Conservation (phyloP, 495 filamentous ascomycete species). For the Daldinia decipiens region DNA sequence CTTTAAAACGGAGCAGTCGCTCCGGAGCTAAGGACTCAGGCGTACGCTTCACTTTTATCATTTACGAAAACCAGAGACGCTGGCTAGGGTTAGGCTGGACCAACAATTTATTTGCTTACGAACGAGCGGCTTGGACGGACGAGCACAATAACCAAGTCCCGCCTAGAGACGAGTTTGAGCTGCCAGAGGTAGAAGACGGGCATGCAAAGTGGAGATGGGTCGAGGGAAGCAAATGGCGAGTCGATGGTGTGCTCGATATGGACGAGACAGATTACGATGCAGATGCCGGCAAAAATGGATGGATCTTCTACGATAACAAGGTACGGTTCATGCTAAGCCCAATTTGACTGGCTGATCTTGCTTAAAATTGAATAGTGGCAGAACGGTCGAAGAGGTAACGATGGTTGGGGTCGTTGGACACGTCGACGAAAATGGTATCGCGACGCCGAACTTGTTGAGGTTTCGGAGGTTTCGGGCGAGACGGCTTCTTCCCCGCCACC, state of each 20-base stretch:
- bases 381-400: slow-evolving; percentile 85
- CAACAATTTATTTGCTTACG: slow-evolving; percentile 84
- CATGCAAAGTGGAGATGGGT: slow-evolving; percentile 92
- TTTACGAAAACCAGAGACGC: slow-evolving; percentile 95
- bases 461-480: slow-evolving; percentile 65
- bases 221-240: slow-evolving; percentile 81
- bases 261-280: slow-evolving; percentile 62
- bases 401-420: slow-evolving; percentile 96
- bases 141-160: slow-evolving; percentile 88
- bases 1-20: slow-evolving; percentile 41
- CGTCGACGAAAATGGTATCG: slow-evolving; percentile 94
- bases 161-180: slow-evolving; percentile 80
- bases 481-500: slow-evolving; percentile 40
- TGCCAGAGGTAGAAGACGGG: slow-evolving; percentile 83
- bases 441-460: slow-evolving; percentile 93
- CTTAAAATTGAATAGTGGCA: slow-evolving; percentile 72
- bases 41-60: slow-evolving; percentile 92
- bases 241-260: slow-evolving; percentile 74
- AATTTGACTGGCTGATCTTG: slow-evolving; percentile 11
- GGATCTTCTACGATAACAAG: slow-evolving; percentile 99
- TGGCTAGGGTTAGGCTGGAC: slow-evolving; percentile 98
- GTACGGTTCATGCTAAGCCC: slow-evolving; percentile 55
- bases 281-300: slow-evolving; percentile 75
- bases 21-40: slow-evolving; percentile 67
- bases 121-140: slow-evolving; percentile 92